These are phyloP conservation scores for Fusarium brevicatenulatum DNA, from an alignment of 2,329 filamentous ascomycete species.

Conservation along the genomic window DNA sequence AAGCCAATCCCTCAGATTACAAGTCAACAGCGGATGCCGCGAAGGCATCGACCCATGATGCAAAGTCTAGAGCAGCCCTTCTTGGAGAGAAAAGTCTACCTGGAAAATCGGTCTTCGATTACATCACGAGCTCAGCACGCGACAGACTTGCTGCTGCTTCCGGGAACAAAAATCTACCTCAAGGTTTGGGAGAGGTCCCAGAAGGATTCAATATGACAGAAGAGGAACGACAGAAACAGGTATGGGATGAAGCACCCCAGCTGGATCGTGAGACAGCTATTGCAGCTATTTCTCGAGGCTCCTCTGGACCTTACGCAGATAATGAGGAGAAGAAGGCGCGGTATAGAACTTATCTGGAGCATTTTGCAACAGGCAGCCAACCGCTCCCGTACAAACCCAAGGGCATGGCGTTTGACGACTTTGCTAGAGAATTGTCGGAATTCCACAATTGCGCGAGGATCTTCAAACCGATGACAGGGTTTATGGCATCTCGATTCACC, in stretches of 20 bases:
- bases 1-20: conserved; percentile 51
- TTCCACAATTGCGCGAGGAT: conserved; percentile 74
- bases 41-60: conserved; percentile 78
- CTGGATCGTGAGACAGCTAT: conserved; percentile 74
- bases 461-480: conserved; percentile 90
- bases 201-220: conserved; percentile 70
- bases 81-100: conserved; percentile 82
- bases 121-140: conserved; percentile 79
- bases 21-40: conserved; percentile 80
- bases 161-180: conserved; percentile 80
- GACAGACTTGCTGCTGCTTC: conserved; percentile 80
- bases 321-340: conserved; percentile 81
- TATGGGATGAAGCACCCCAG: conserved; percentile 69
- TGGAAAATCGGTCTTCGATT: conserved; percentile 96
- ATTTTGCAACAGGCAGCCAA: conserved; percentile 63
- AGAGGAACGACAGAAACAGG: conserved; percentile 68
- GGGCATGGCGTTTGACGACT: conserved; percentile 72
- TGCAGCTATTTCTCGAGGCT: conserved; percentile 73
- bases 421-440: conserved; percentile 80
- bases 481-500: conserved; percentile 95
- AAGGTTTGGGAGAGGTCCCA: conserved; percentile 79
- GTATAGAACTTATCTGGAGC: conserved; percentile 84
- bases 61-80: conserved; percentile 78
- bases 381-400: conserved; percentile 62
- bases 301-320: conserved; percentile 81